phyloP scores from a whole-genome alignment of 2,329 filamentous ascomycete genomes.

The Curvularia hawaiiensis region DNA sequence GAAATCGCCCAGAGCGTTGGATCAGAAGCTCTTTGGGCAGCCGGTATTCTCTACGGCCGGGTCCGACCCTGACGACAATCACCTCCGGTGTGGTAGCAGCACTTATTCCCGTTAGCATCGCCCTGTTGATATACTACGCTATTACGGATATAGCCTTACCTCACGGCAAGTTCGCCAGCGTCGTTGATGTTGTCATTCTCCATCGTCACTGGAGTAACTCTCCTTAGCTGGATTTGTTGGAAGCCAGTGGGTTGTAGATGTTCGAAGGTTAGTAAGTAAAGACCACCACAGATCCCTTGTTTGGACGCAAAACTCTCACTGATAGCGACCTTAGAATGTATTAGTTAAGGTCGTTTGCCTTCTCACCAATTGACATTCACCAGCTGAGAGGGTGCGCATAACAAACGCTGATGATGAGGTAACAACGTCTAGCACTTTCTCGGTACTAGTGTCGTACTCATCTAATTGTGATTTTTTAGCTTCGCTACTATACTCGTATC shows the following conservation, averaged over 20 bases:
- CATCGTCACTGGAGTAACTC: background rate
- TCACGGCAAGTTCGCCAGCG: background rate
- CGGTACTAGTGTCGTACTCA: too few relatives aligned
- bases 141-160: background rate
- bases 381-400: background rate
- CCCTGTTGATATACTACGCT: background rate
- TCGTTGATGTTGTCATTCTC: background rate
- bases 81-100: background rate
- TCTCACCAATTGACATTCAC: too few relatives aligned
- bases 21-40: constrained; percentile 1
- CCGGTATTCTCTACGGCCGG: background rate
- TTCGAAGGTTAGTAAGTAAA: too few relatives aligned
- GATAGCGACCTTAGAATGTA: too few relatives aligned
- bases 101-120: background rate
- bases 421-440: background rate
- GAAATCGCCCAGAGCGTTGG: background rate
- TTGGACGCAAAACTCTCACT: background rate
- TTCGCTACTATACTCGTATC: background rate
- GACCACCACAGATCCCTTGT: background rate
- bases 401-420: background rate
- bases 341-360: too few relatives aligned
- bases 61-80: constrained; percentile 1
- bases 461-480: too few relatives aligned
- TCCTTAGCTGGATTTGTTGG: background rate
- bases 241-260: background rate